Evolutionary conservation across 768 basidiomycete species (phyloP).

Genomic region (Collybiopsis luxurians): DNA sequence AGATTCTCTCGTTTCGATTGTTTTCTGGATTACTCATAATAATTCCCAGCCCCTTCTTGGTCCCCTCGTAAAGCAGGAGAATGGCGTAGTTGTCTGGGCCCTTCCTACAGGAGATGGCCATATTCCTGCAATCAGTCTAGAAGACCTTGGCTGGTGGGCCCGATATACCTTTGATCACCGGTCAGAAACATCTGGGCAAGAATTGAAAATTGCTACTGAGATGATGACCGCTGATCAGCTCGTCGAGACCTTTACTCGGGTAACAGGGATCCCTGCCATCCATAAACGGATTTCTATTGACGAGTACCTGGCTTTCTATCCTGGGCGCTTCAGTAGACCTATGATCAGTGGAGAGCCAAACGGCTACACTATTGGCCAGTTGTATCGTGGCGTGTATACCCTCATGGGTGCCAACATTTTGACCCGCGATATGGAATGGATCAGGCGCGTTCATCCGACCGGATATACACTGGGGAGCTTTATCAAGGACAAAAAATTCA

Average conservation of each 20-base stretch:
- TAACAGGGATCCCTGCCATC: conserved; percentile 32
- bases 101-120: conserved; percentile 32
- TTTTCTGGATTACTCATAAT: not conserved
- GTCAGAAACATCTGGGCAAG: conserved; percentile 30
- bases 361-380: conserved; percentile 32
- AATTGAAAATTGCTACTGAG: conserved; percentile 35
- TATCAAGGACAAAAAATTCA: conserved; percentile 26
- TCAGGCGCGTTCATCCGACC: conserved; percentile 34
- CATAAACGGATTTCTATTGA: conserved; percentile 28
- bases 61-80: conserved; percentile 31
- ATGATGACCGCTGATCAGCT: conserved; percentile 34
- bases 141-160: conserved; percentile 38
- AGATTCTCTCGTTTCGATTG: not conserved
- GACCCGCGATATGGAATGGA: conserved; percentile 42
- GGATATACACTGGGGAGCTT: conserved; percentile 34
- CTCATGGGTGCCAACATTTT: conserved; percentile 41
- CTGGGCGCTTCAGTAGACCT: conserved; percentile 21
- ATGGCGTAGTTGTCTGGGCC: conserved; percentile 39
- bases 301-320: conserved; percentile 30
- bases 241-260: conserved; percentile 32
- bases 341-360: conserved; percentile 19
- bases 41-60: conserved; percentile 24
- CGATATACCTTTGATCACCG: conserved; percentile 36
- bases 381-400: conserved; percentile 42
- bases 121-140: conserved; percentile 36